A percentile compares a stretch with the other conserved stretches of the same genome.
Conservation (phyloP, 345 rosid genomes). For the Eucalyptus melliodora region DNA sequence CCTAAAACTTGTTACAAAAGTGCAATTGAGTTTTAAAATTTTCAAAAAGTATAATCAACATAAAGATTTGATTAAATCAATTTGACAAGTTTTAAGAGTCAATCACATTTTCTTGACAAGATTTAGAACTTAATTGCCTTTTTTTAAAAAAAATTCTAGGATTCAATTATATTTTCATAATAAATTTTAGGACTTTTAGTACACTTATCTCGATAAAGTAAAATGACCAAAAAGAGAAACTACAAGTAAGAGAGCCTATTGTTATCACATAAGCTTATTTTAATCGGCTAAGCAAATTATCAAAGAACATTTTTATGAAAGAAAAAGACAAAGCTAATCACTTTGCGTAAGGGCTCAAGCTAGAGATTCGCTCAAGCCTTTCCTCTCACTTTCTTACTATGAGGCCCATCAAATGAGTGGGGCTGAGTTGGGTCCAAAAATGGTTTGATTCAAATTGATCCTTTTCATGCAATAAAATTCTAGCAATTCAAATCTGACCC, state of each 20-base stretch:
- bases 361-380: not conserved
- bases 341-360: not conserved
- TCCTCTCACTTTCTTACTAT: not conserved
- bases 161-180: no score
- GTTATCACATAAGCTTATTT: no score
- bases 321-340: not conserved
- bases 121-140: no score
- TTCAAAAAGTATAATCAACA: no score
- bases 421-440: fast-evolving
- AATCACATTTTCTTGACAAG: no score
- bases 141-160: no score
- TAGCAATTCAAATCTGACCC: not conserved
- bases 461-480: no score
- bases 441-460: fast-evolving
- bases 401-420: not conserved
- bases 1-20: no score
- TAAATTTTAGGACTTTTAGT: no score
- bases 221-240: not conserved
- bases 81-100: no score
- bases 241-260: not conserved
- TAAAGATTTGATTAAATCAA: fast-evolving
- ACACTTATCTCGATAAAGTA: no score
- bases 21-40: no score
- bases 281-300: not conserved
- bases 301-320: not conserved